These are phyloP conservation scores for Borovskyia barvae DNA, from an alignment of 208 protist species.

Conservation along the genomic window DNA sequence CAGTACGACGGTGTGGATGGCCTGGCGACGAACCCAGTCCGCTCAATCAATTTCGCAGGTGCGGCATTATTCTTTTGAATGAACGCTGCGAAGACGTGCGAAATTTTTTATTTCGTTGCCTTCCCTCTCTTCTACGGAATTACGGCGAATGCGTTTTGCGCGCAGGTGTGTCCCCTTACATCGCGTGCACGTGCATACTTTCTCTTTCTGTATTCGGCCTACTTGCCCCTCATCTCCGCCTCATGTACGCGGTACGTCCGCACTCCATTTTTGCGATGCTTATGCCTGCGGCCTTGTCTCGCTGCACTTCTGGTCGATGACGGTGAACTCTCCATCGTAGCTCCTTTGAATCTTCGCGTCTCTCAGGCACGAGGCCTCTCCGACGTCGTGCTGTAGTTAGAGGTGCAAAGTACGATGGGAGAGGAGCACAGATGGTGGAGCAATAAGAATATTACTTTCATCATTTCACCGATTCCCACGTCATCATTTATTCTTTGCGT, in stretches of 20 bases:
- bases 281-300: not conserved
- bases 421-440: too few relatives aligned
- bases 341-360: too few relatives aligned
- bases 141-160: not conserved
- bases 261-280: not conserved
- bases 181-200: not conserved
- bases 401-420: too few relatives aligned
- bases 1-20: conserved; percentile 43
- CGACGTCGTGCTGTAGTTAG: too few relatives aligned
- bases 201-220: not conserved
- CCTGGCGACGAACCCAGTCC: conserved; percentile 4
- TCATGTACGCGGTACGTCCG: not conserved
- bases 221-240: not conserved
- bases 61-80: conserved; percentile 15
- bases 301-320: too few relatives aligned
- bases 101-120: not conserved
- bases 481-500: not conserved
- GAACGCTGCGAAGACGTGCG: too few relatives aligned
- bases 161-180: not conserved
- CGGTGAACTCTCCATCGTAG: too few relatives aligned
- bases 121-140: not conserved
- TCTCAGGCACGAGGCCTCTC: too few relatives aligned
- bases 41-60: conserved; percentile 18
- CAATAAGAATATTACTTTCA: too few relatives aligned
- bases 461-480: too few relatives aligned